A percentile compares a stretch with the other conserved stretches of the same genome.
These are phyloP conservation scores for Aspergillus incahuasiensis DNA, from an alignment of 495 filamentous ascomycete species.

Conservation along the genomic window DNA sequence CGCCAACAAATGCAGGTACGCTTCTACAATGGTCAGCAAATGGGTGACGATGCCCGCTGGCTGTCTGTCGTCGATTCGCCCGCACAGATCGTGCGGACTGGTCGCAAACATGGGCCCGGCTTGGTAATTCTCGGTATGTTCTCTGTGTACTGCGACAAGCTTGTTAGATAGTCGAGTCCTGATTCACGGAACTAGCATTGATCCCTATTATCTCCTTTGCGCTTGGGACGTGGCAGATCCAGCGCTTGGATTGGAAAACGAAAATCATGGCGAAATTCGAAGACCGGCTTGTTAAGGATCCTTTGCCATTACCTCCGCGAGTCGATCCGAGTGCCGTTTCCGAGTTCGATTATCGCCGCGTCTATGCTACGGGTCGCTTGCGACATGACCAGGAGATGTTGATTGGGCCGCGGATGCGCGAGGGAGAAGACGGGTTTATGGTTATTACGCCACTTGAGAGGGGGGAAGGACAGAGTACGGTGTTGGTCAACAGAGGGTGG, in stretches of 20 bases:
- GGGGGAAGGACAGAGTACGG: slow-evolving; percentile 53
- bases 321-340: slow-evolving; percentile 73
- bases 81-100: slow-evolving; percentile 64
- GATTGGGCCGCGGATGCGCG: slow-evolving; percentile 80
- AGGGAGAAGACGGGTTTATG: slow-evolving; percentile 84
- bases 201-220: slow-evolving; percentile 89
- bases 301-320: slow-evolving; percentile 77
- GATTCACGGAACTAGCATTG: slow-evolving; percentile 44
- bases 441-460: slow-evolving; percentile 90
- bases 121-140: slow-evolving; percentile 69
- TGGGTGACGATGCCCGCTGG: slow-evolving; percentile 66
- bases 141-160: too few species aligned
- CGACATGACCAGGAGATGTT: slow-evolving; percentile 94
- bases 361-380: slow-evolving; percentile 68
- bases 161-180: too few species aligned
- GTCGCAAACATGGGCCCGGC: slow-evolving; percentile 73
- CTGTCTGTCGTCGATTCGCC: slow-evolving; percentile 82
- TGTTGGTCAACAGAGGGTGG: slow-evolving; percentile 89
- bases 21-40: slow-evolving; percentile 18
- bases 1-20: slow-evolving; percentile 38
- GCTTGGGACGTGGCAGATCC: slow-evolving; percentile 94
- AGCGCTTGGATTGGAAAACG: slow-evolving; percentile 89
- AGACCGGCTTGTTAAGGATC: slow-evolving; percentile 80
- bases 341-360: slow-evolving; percentile 90
- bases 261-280: slow-evolving; percentile 84